A percentile compares a stretch with the other conserved stretches of the same genome.
Conservation (phyloP, 2,329 filamentous ascomycete genomes). For the Cercospora janseana region DNA sequence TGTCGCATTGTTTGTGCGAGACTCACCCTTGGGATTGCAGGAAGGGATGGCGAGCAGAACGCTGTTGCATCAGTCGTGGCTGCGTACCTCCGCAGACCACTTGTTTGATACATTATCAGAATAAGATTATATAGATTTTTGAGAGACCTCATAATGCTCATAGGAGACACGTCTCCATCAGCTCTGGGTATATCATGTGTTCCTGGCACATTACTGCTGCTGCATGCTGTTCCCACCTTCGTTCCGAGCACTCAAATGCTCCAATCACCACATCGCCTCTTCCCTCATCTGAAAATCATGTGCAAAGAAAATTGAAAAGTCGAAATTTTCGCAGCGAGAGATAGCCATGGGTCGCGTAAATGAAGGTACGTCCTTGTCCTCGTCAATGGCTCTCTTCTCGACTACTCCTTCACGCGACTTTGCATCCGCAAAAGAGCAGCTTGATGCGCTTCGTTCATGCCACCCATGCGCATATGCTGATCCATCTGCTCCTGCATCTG, state of each 20-base stretch:
- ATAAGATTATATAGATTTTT: neutral
- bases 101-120: neutral
- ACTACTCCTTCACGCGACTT: conserved; percentile 39
- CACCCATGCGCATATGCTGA: conserved; percentile 71
- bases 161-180: neutral
- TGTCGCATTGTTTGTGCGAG: too few species aligned
- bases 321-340: too few species aligned
- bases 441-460: conserved; percentile 72
- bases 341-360: neutral
- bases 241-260: too few species aligned
- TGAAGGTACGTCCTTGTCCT: neutral
- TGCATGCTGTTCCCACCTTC: too few species aligned
- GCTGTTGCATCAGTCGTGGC: too few species aligned
- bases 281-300: conserved; percentile 1
- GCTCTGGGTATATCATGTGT: conserved; percentile 5
- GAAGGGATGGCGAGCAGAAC: too few species aligned
- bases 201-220: neutral
- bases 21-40: too few species aligned
- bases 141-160: neutral
- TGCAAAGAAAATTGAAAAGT: too few species aligned
- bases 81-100: too few species aligned
- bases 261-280: conserved; percentile 1
- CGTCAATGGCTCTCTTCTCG: too few species aligned
- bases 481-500: conserved; percentile 65
- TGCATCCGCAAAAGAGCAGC: conserved; percentile 82